Evolutionary conservation across 2,329 filamentous ascomycete species (phyloP), one percentile per base, ranked within the genome.

Genomic region (Malbranchea cinnamomea): DNA sequence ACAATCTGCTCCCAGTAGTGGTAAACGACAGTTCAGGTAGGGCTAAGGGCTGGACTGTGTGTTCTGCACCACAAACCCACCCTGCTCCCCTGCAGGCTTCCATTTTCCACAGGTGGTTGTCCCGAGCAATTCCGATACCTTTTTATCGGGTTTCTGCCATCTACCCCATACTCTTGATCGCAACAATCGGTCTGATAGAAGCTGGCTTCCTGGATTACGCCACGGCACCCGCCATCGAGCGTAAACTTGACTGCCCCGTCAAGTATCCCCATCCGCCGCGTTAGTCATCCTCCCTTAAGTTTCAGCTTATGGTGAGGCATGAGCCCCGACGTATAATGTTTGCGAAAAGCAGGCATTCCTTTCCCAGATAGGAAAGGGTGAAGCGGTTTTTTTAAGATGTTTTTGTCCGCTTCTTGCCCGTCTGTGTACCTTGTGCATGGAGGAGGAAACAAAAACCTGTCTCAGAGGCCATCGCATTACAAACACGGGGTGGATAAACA

Each of bases 381-480:
- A 65, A 70, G 71, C 81, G 82, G 72, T 73, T 92, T 94, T n/a
- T 94, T 92, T 67, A 65, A 68, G 82, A 91, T 76, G 82, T 85
- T 59, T 93, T 94, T 92, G 81, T 78, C 69, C 81, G 81, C 68
- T 74, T 65, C 50, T 65, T 75, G 71, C 38, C 47, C 28, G 35
- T 37, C 28, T 37, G 36, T 41, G 40, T 40, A 44, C 46, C 47
- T 50, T 43, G 10, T 9, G 9, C 14, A 2, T 10, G 22, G 72
- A 72, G 74, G 78, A 75, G 79, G 77, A 85, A 63, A 78, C 78
- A 92, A 93, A 94, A 84, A 89, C 81, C 62, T 74, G 77, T 92
- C 82, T 76, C 65, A 54, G 78, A 80, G 74, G 79, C 76, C 71
- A 76, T 70, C 81, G 82, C 78, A 68, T 63, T 52, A 70, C 79